phyloP scores from a whole-genome alignment of 768 basidiomycete genomes.

The Rhizopogon vulgaris region DNA sequence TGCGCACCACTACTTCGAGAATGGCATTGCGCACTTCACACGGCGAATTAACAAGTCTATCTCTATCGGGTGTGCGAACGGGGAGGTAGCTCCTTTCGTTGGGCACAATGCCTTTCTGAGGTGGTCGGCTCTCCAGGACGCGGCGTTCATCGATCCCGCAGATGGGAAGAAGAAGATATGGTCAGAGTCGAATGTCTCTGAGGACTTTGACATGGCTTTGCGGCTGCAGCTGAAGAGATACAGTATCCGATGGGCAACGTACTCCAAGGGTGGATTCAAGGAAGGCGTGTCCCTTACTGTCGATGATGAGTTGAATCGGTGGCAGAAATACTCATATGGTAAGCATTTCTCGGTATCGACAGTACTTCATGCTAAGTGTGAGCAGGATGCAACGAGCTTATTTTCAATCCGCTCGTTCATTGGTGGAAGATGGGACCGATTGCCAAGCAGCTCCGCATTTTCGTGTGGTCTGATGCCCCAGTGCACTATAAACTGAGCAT shows the following conservation, averaged over 20 bases:
- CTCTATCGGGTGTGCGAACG: slow-evolving; percentile 31
- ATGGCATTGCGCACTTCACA: slow-evolving; percentile 43
- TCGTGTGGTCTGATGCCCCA: slow-evolving; percentile 65
- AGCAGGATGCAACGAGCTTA: slow-evolving; percentile 64
- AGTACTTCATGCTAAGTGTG: not conserved
- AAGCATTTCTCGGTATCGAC: slow-evolving; percentile 32
- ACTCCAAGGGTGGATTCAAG: slow-evolving; percentile 79
- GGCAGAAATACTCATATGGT: slow-evolving; percentile 82
- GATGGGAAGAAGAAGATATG: slow-evolving; percentile 47
- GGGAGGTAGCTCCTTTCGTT: slow-evolving; percentile 39
- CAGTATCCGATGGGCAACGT: slow-evolving; percentile 61
- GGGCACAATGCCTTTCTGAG: slow-evolving; percentile 50
- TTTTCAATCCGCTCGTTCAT: slow-evolving; percentile 73
- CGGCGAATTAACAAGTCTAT: slow-evolving; percentile 43
- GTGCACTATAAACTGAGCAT: slow-evolving; percentile 75
- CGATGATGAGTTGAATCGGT: slow-evolving; percentile 81
- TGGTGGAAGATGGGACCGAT: slow-evolving; percentile 77
- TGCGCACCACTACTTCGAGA: slow-evolving; percentile 47
- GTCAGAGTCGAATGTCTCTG: slow-evolving; percentile 54
- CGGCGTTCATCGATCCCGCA: slow-evolving; percentile 44
- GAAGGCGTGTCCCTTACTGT: slow-evolving; percentile 82
- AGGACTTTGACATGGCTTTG: slow-evolving; percentile 59
- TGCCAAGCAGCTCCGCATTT: slow-evolving; percentile 64
- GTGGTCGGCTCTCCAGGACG: slow-evolving; percentile 55
- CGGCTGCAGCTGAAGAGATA: slow-evolving; percentile 20